Conservation (phyloP, 192 early-diverging fungal genomes). For the Neocallimastix lanati region DNA sequence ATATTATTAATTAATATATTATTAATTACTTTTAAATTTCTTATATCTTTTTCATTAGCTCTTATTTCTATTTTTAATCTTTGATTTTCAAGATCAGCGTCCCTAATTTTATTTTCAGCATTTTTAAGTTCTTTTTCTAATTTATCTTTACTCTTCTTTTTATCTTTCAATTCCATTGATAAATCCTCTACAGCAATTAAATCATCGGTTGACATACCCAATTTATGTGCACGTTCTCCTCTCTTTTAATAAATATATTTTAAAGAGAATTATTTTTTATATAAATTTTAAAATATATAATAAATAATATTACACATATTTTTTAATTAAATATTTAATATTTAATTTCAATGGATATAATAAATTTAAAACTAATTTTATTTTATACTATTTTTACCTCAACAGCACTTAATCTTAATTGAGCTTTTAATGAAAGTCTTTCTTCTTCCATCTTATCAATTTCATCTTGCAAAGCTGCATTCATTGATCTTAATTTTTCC, state of each 20-base stretch:
- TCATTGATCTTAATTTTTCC: conserved; percentile 18
- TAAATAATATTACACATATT: too few species aligned
- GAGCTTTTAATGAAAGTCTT: conserved; percentile 18
- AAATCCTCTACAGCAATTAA: conserved; percentile 26
- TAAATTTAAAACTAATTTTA: too few species aligned
- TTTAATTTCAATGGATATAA: too few species aligned
- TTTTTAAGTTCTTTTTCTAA: background rate
- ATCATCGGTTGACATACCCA: conserved; percentile 23
- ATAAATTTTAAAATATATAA: too few species aligned
- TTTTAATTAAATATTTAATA: too few species aligned
- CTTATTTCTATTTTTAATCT: background rate
- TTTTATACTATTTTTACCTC: conserved; percentile 4
- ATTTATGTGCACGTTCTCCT: conserved; percentile 8
- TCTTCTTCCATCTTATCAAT: conserved; percentile 31
- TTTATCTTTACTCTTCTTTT: background rate
- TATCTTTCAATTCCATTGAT: conserved; percentile 12
- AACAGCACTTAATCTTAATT: conserved; percentile 17
- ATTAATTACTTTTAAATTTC: background rate
- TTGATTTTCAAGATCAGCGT: background rate
- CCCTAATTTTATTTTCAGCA: background rate
- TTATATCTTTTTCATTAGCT: background rate
- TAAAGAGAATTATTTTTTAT: too few species aligned
- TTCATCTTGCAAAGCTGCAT: conserved; percentile 17
- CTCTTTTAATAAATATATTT: conserved; percentile 10
- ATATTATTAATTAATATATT: too few species aligned